phyloP scores from a whole-genome alignment of 257 asterid genomes.

The Gardenia jasminoides region DNA sequence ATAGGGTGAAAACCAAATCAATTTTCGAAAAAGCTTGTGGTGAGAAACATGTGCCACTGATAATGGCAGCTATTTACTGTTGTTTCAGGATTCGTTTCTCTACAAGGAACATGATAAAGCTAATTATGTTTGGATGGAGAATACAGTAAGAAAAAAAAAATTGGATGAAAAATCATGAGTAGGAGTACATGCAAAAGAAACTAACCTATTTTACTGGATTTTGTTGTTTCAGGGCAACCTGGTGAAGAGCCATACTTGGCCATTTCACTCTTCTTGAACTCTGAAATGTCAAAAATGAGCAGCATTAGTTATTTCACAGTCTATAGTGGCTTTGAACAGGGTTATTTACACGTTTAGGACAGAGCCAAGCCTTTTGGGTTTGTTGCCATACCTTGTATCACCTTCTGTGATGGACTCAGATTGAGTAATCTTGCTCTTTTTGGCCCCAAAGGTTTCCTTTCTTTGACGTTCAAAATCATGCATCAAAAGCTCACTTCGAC shows the following conservation, averaged over 20 bases:
- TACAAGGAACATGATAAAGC: background rate
- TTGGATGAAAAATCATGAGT: background rate
- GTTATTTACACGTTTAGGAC: background rate
- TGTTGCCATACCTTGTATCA: slow-evolving; percentile 62
- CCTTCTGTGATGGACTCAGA: slow-evolving; percentile 77
- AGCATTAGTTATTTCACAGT: slow-evolving; percentile 14
- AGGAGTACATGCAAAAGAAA: slow-evolving; percentile 1
- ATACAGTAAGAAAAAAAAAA: slow-evolving; percentile 3
- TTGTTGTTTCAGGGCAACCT: slow-evolving; percentile 40
- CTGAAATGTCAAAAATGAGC: slow-evolving; percentile 43
- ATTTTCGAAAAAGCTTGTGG: too few relatives aligned
- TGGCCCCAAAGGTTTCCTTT: slow-evolving; percentile 49
- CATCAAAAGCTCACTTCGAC: background rate
- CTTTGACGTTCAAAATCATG: slow-evolving; percentile 25
- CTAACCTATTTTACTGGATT: slow-evolving; percentile 47
- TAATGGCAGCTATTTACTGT: background rate
- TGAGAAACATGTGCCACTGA: background rate
- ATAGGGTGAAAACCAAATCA: too few relatives aligned
- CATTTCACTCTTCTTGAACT: slow-evolving; percentile 64
- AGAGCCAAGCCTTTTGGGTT: background rate
- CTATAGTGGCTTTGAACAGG: slow-evolving; percentile 4
- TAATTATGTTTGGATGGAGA: background rate
- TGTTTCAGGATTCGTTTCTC: background rate
- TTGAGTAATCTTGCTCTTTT: slow-evolving; percentile 35
- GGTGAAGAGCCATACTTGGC: slow-evolving; percentile 58